Conservation (phyloP, 176 grass and related monocot species). For the Triticum turgidum region DNA sequence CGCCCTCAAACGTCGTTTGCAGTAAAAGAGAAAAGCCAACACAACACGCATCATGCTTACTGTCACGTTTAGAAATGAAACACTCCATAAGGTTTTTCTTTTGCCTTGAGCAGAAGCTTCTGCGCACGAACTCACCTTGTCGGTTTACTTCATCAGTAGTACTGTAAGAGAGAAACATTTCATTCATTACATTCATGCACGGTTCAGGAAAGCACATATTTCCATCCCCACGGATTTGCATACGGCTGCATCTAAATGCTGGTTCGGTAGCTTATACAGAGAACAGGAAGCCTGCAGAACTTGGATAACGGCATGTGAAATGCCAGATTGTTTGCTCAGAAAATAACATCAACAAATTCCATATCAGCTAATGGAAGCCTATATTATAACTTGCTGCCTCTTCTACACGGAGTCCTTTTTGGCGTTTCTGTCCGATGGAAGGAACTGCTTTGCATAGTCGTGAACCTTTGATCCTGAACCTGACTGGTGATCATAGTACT, state of each 20-base stretch:
- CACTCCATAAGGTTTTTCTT: too few species aligned
- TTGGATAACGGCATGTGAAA: background rate
- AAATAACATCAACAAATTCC: background rate
- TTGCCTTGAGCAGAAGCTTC: background rate
- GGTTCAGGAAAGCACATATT: background rate
- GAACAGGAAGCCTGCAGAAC: background rate
- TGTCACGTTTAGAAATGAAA: too few species aligned
- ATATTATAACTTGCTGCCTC: background rate
- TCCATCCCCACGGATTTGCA: background rate
- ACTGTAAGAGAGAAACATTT: background rate
- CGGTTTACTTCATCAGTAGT: background rate
- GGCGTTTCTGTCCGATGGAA: constrained; percentile 21
- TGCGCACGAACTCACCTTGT: background rate
- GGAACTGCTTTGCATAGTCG: constrained; percentile 63
- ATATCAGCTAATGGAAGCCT: background rate
- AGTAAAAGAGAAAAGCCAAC: background rate
- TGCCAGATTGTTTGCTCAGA: background rate
- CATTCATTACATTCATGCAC: background rate
- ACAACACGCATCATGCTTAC: background rate
- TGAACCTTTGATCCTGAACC: constrained; percentile 69
- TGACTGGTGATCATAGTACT: constrained; percentile 82
- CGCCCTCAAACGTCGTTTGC: background rate
- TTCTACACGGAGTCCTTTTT: constrained; percentile 39
- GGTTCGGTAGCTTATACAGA: constrained; percentile 19
- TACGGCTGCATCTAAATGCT: background rate